A percentile compares a stretch with the other conserved stretches of the same genome.
These are phyloP conservation scores for Macaranga tanarius DNA, from an alignment of 441 rosid genomes.

Conservation along the genomic window DNA sequence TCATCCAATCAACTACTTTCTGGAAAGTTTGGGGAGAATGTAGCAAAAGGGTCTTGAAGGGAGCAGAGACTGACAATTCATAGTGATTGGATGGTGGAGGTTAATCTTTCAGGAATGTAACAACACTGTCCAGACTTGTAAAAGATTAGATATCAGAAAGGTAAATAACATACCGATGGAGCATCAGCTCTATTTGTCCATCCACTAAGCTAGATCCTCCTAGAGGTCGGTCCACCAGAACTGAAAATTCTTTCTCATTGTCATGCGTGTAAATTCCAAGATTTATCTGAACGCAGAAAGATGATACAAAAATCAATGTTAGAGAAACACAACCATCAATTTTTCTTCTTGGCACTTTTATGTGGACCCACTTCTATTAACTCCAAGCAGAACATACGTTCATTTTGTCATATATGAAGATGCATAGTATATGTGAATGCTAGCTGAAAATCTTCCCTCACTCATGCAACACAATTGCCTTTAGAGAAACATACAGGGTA, in stretches of 20 bases:
- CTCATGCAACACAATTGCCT: slow-evolving; percentile 1
- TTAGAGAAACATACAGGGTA: slow-evolving; percentile 71
- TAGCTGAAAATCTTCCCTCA: background rate
- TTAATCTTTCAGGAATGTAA: background rate
- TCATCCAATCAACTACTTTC: slow-evolving; percentile 3
- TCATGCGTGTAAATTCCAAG: slow-evolving; percentile 88
- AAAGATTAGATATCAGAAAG: slow-evolving; percentile 5
- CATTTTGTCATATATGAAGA: background rate
- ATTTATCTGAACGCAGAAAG: slow-evolving; percentile 58
- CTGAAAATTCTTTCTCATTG: slow-evolving; percentile 66
- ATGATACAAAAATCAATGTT: slow-evolving; percentile 12
- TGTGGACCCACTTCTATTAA: background rate
- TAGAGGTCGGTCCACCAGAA: slow-evolving; percentile 85
- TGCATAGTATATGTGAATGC: background rate
- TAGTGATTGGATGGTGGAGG: no score
- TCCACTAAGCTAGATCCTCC: slow-evolving; percentile 92
- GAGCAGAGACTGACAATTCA: background rate
- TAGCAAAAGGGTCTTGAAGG: background rate
- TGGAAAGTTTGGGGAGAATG: background rate
- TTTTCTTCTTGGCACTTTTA: background rate
- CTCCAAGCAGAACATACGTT: background rate
- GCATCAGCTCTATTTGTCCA: slow-evolving; percentile 96
- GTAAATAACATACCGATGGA: slow-evolving; percentile 63
- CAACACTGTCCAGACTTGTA: slow-evolving; percentile 11
- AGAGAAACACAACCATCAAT: background rate